Conservation (phyloP, 257 asterid genomes). For the Nemophila menziesii region DNA sequence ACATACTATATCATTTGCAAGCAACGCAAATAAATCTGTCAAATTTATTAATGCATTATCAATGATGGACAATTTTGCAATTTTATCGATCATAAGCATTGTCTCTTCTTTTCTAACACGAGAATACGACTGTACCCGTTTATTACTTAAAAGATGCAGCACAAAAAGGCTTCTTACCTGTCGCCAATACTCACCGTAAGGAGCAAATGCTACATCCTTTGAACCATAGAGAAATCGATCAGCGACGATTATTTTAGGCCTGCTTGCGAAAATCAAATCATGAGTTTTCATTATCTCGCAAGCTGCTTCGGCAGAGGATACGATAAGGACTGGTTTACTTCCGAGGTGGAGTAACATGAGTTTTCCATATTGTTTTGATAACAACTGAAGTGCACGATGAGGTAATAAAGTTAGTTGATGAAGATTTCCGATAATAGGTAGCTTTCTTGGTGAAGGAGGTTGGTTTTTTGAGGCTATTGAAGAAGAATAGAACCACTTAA, state of each 20-base stretch:
- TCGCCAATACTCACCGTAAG: constrained; percentile 16
- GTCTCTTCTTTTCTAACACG: constrained; percentile 14
- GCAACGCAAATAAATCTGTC: not conserved
- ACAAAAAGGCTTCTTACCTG: constrained; percentile 11
- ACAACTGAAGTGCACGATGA: constrained; percentile 1
- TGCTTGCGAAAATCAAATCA: constrained; percentile 2
- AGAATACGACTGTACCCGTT: constrained; percentile 13
- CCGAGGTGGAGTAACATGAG: constrained; percentile 10
- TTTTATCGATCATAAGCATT: constrained; percentile 5
- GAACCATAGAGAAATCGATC: constrained; percentile 1
- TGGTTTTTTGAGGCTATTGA: not conserved
- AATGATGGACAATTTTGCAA: not conserved
- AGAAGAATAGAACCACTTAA: constrained; percentile 1
- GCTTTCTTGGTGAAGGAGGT: constrained; percentile 12
- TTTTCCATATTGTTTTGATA: constrained; percentile 3
- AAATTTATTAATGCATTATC: not conserved
- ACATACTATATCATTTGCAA: constrained; percentile 4
- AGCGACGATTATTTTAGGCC: constrained; percentile 4
- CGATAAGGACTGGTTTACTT: not conserved
- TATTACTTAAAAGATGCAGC: constrained; percentile 13
- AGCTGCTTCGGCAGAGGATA: constrained; percentile 9
- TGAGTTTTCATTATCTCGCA: constrained; percentile 12
- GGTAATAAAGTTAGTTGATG: constrained; percentile 6
- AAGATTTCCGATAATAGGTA: constrained; percentile 13
- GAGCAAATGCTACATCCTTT: constrained; percentile 6